phyloP scores from a whole-genome alignment of 306 rosid genomes.

The Acacia melanoxylon region DNA sequence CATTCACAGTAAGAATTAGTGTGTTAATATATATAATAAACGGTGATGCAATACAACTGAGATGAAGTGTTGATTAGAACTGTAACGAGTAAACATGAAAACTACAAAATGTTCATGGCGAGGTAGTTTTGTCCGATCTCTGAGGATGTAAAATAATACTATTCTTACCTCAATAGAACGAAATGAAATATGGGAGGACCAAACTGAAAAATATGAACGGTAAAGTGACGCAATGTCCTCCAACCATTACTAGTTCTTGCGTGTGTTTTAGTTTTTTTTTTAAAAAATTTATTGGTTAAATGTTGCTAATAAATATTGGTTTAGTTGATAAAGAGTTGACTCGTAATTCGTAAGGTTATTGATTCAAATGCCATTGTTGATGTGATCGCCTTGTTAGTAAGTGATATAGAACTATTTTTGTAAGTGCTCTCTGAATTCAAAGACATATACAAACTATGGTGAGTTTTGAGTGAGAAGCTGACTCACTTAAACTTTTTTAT shows the following conservation, averaged over 20 bases:
- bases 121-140: not conserved
- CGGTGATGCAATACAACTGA: not conserved
- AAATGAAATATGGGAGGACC: not conserved
- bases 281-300: not conserved
- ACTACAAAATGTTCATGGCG: not conserved
- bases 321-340: no score
- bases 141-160: not conserved
- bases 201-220: not conserved
- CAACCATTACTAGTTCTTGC: not conserved
- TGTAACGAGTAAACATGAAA: not conserved
- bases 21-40: not conserved
- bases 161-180: not conserved
- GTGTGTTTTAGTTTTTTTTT: not conserved
- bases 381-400: no score
- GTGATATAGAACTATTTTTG: no score
- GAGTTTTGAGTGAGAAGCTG: no score
- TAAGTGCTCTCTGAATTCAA: accelerated
- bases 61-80: not conserved
- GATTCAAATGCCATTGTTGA: no score
- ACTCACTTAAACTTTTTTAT: no score
- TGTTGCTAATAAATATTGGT: not conserved
- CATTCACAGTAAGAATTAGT: not conserved
- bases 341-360: no score
- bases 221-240: not conserved
- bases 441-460: no score